phyloP scores from a whole-genome alignment of 169 alveolate species.

The Plasmodium gonderi region DNA sequence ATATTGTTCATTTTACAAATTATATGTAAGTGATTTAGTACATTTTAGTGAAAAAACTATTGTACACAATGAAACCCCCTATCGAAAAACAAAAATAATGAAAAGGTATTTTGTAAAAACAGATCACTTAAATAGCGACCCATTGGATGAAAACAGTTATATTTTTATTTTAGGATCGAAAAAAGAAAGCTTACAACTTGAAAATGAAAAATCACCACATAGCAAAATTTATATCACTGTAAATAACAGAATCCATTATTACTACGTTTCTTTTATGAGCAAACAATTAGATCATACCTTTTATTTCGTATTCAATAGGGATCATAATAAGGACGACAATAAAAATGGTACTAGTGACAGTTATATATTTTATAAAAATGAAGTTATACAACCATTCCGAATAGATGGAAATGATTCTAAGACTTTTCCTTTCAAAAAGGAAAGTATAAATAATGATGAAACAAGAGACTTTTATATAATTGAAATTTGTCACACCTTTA shows the following conservation, averaged over 20 bases:
- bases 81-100: not conserved
- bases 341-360: conserved; percentile 1
- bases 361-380: conserved; percentile 55
- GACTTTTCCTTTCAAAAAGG: not conserved
- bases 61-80: not conserved
- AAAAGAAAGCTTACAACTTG: conserved; percentile 25
- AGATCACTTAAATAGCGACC: conserved; percentile 74
- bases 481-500: conserved; percentile 58
- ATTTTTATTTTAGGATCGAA: conserved; percentile 54
- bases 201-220: conserved; percentile 1
- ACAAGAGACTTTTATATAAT: conserved; percentile 35
- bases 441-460: not conserved
- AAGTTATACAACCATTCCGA: conserved; percentile 53
- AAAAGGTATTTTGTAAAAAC: conserved; percentile 67
- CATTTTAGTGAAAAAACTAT: not conserved
- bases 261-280: conserved; percentile 34
- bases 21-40: conserved; percentile 26
- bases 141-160: conserved; percentile 47
- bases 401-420: no score
- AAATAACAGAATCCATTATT: conserved; percentile 4
- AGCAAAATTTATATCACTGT: not conserved
- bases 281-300: conserved; percentile 61
- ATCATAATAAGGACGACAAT: not conserved
- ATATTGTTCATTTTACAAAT: conserved; percentile 68
- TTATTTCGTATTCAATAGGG: conserved; percentile 7